phyloP scores from a whole-genome alignment of 768 basidiomycete species.

The Leccinum olivaceopallidum region DNA sequence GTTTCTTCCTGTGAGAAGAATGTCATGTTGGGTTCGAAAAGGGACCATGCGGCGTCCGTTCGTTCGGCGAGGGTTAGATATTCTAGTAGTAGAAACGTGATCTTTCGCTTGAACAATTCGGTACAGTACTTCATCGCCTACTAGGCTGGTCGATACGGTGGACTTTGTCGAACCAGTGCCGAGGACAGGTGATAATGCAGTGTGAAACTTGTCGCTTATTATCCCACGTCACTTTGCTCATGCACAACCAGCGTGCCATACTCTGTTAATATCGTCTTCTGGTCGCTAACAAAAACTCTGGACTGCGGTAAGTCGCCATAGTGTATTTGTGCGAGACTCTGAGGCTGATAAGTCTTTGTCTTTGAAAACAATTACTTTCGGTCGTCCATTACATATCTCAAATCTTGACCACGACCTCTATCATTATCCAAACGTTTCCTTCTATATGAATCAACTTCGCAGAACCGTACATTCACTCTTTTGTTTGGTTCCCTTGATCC shows the following conservation, averaged over 20 bases:
- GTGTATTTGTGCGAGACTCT: not conserved
- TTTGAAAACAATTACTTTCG: not conserved
- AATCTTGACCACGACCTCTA: conserved; percentile 15
- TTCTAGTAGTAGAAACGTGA: not conserved
- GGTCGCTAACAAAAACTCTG: conserved; percentile 2
- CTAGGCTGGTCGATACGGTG: not conserved
- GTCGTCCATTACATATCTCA: conserved; percentile 1
- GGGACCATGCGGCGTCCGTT: not conserved
- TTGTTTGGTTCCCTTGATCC: conserved; percentile 1
- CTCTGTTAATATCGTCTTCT: conserved; percentile 9
- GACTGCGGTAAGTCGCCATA: conserved; percentile 17
- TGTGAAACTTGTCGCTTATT: not conserved
- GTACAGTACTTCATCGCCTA: not conserved
- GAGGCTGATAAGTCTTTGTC: not conserved
- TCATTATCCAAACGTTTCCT: conserved; percentile 12
- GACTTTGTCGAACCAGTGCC: not conserved
- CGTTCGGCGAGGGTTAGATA: not conserved
- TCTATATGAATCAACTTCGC: conserved; percentile 11
- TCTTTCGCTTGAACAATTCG: not conserved
- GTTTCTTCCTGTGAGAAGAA: not conserved
- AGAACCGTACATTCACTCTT: conserved; percentile 7
- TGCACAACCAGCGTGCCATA: conserved; percentile 15
- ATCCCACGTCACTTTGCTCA: conserved; percentile 26
- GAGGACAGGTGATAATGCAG: not conserved
- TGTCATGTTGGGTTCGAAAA: not conserved